A percentile compares a stretch with the other conserved stretches of the same genome.
Evolutionary conservation across 441 rosid genomes (phyloP).

Genomic region (Viola pubescens): DNA sequence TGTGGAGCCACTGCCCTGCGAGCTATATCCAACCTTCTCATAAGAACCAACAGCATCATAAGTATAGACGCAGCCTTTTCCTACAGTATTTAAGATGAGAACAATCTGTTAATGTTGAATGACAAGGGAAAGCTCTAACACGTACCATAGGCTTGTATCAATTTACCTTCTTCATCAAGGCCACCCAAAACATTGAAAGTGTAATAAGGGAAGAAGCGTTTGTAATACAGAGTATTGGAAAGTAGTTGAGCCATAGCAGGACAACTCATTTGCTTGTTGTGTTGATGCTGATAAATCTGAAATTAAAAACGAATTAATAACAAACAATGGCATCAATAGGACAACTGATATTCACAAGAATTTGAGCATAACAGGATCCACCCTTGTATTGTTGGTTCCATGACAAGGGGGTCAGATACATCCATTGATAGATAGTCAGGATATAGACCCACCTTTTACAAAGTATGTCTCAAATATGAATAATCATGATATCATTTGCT

Average conservation of each 20-base stretch:
- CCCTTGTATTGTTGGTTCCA: too few relatives aligned
- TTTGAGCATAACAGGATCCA: too few relatives aligned
- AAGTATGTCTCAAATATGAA: too few relatives aligned
- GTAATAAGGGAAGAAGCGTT: slow-evolving; percentile 94
- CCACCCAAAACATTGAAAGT: slow-evolving; percentile 89
- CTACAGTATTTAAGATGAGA: slow-evolving; percentile 26
- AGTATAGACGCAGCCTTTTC: slow-evolving; percentile 94
- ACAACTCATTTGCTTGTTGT: slow-evolving; percentile 95
- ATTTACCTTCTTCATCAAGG: slow-evolving; percentile 76
- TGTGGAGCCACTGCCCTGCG: slow-evolving; percentile 89
- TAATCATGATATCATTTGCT: too few relatives aligned
- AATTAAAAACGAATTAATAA: slow-evolving; percentile 4
- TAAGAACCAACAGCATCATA: slow-evolving; percentile 97
- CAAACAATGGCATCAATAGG: slow-evolving; percentile 9
- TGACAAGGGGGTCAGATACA: too few relatives aligned
- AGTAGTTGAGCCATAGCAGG: slow-evolving; percentile 94
- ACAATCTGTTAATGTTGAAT: neutral
- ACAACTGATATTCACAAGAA: neutral
- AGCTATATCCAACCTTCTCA: slow-evolving; percentile 92
- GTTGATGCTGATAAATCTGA: slow-evolving; percentile 95
- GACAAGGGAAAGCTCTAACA: slow-evolving; percentile 5
- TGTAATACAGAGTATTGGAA: slow-evolving; percentile 90
- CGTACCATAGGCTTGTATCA: slow-evolving; percentile 3
- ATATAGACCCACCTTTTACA: too few relatives aligned
- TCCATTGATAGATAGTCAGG: too few relatives aligned